These are phyloP conservation scores for Microascus cirrosus DNA, from an alignment of 2,329 filamentous ascomycete species.

Conservation along the genomic window DNA sequence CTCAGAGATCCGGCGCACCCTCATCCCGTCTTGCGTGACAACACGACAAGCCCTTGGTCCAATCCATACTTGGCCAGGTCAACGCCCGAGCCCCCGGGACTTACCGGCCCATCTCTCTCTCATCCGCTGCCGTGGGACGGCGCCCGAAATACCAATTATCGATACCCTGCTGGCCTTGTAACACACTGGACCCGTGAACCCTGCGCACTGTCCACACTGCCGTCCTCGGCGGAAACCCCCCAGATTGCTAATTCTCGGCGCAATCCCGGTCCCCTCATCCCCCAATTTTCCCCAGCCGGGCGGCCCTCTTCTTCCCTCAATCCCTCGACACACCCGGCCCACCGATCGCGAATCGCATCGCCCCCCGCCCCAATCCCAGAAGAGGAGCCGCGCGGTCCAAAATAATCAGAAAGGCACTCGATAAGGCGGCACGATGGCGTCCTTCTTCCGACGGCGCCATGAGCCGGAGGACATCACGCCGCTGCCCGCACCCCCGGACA, in stretches of 20 bases:
- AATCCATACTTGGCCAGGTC: neutral
- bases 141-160: neutral
- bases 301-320: neutral
- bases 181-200: neutral
- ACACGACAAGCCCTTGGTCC: too few species aligned
- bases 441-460: slow-evolving; percentile 31
- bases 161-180: neutral
- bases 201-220: neutral
- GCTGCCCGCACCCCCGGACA: slow-evolving; percentile 24
- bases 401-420: neutral
- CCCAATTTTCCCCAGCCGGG: neutral
- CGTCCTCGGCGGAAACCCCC: neutral
- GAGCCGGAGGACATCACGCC: slow-evolving; percentile 33
- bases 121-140: neutral
- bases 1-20: neutral
- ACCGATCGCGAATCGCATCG: neutral
- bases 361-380: neutral
- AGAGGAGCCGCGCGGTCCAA: neutral
- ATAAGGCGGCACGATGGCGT: slow-evolving; percentile 7
- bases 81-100: neutral
- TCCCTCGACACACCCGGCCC: neutral
- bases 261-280: neutral
- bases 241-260: neutral
- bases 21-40: neutral
- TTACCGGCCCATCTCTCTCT: neutral